Conservation (phyloP, 2,329 filamentous ascomycete species). For the Hymenoscyphus albidus region DNA sequence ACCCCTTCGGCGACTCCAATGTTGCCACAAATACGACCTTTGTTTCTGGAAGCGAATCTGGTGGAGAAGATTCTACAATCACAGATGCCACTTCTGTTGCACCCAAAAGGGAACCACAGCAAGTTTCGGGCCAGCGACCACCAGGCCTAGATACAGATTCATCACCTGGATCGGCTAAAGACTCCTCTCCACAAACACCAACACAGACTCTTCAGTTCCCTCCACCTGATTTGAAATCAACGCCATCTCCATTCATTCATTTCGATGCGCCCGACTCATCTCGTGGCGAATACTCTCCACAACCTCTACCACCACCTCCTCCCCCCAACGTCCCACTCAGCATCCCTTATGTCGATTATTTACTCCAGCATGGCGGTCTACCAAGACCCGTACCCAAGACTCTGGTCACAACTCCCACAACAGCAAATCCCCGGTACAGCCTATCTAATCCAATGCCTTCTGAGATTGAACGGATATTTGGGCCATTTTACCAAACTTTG, state of each 20-base stretch:
- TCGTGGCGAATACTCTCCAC: constrained; percentile 31
- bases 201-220: constrained; percentile 51
- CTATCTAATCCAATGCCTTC: constrained; percentile 35
- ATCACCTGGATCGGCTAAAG: constrained; percentile 48
- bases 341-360: constrained; percentile 82
- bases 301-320: constrained; percentile 71
- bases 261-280: constrained; percentile 36
- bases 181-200: constrained; percentile 59
- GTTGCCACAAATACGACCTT: constrained; percentile 16
- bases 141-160: constrained; percentile 30
- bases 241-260: constrained; percentile 33
- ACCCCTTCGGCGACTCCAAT: constrained; percentile 19
- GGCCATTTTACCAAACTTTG: constrained; percentile 75
- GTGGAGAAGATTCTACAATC: constrained; percentile 34
- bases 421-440: constrained; percentile 44
- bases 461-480: constrained; percentile 71
- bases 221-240: constrained; percentile 31
- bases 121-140: constrained; percentile 36
- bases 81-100: constrained; percentile 40
- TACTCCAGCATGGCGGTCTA: constrained; percentile 84
- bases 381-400: constrained; percentile 66
- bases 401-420: constrained; percentile 62
- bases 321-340: constrained; percentile 55
- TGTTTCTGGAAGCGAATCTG: constrained; percentile 29
- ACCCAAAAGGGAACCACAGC: constrained; percentile 36